Evolutionary conservation across 768 basidiomycete species (phyloP).

Genomic region (Tricholoma hemisulphureum): DNA sequence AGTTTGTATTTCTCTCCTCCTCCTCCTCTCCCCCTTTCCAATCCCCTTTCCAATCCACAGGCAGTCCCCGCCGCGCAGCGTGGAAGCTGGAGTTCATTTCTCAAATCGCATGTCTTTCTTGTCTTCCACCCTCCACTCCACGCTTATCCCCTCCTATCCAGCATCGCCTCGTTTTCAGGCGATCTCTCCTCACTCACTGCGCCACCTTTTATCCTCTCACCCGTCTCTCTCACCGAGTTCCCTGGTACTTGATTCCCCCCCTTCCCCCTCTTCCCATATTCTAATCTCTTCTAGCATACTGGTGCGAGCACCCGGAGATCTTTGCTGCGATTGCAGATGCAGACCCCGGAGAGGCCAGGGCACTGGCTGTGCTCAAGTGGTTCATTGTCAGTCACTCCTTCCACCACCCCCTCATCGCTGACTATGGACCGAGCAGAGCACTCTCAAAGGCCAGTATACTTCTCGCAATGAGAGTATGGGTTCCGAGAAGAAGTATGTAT

Average conservation of each 20-base stretch:
- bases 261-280: conserved; percentile 5
- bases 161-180: conserved; percentile 83
- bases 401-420: neutral
- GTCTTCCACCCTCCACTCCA: conserved; percentile 5
- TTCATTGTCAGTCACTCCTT: conserved; percentile 70
- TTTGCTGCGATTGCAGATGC: conserved; percentile 87
- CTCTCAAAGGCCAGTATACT: conserved; percentile 93
- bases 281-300: conserved; percentile 63
- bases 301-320: conserved; percentile 91
- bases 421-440: conserved; percentile 50
- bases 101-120: conserved; percentile 71
- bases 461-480: conserved; percentile 94
- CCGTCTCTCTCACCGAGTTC: conserved; percentile 88
- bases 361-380: conserved; percentile 86
- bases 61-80: conserved; percentile 84
- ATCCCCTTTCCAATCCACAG: conserved; percentile 31
- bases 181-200: conserved; percentile 84
- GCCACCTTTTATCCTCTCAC: conserved; percentile 90
- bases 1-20: neutral
- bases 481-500: conserved; percentile 89
- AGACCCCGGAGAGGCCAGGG: conserved; percentile 67
- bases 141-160: conserved; percentile 5
- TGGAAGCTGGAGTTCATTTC: conserved; percentile 84
- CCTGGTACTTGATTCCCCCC: conserved; percentile 57
- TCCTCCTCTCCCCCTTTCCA: neutral